Conservation (phyloP, 2,329 filamentous ascomycete species). For the Zymoseptoria ardabiliae region DNA sequence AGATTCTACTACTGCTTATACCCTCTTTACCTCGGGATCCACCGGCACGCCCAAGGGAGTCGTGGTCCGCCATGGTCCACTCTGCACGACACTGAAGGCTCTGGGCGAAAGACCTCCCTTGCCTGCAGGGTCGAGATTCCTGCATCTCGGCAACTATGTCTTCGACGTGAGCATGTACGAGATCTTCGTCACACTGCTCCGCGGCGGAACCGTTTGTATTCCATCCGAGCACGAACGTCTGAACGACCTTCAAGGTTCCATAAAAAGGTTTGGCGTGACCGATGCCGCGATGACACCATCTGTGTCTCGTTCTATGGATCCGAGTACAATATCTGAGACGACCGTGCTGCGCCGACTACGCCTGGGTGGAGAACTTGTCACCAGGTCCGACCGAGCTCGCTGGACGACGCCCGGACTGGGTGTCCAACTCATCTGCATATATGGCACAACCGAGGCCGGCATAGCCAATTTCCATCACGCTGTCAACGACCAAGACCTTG, state of each 20-base stretch:
- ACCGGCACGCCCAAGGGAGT: constrained; percentile 11
- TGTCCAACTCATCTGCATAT: constrained; percentile 34
- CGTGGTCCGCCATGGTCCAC: background rate
- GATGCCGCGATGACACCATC: constrained; percentile 51
- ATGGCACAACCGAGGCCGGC: constrained; percentile 36
- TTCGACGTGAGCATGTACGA: background rate
- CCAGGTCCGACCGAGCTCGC: constrained; percentile 29
- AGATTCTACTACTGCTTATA: background rate
- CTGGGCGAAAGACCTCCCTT: too few relatives aligned
- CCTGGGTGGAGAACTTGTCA: constrained; percentile 34
- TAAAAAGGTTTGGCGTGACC: constrained; percentile 6
- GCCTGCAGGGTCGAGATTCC: background rate
- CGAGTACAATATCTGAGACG: constrained; percentile 7
- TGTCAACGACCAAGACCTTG: too few relatives aligned
- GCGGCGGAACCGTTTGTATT: constrained; percentile 10
- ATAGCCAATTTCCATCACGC: background rate
- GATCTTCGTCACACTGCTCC: background rate
- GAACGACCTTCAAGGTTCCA: constrained; percentile 43
- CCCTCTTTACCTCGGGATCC: constrained; percentile 12
- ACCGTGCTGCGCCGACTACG: constrained; percentile 1
- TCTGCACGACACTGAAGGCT: too few relatives aligned
- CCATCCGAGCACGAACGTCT: constrained; percentile 39
- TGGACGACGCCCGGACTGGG: constrained; percentile 31
- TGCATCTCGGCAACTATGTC: background rate
- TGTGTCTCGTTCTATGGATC: constrained; percentile 43